phyloP scores from a whole-genome alignment of 345 rosid species.

The Fremontodendron californicum region DNA sequence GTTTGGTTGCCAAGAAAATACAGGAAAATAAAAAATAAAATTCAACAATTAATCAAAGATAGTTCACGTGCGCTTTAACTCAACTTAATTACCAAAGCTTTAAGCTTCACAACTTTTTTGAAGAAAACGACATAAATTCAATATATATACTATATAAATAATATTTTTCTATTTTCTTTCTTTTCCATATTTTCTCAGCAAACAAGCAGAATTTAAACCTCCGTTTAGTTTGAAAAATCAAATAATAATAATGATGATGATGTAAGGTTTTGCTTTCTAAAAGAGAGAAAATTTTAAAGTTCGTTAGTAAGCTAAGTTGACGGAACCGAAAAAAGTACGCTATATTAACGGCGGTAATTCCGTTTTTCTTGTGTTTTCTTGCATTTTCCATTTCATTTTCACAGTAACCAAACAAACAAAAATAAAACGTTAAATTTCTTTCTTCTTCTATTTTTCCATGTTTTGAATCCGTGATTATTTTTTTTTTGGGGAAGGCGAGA shows the following conservation, averaged over 20 bases:
- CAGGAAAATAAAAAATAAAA: neutral
- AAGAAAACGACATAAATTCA: neutral
- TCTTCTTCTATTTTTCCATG: neutral
- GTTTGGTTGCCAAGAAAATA: slow-evolving; percentile 22
- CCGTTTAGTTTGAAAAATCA: neutral
- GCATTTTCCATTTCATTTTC: neutral
- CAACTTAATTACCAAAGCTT: neutral
- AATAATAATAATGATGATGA: neutral
- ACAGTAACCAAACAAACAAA: slow-evolving; percentile 1
- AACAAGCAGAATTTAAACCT: slow-evolving; percentile 11
- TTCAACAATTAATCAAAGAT: too few species aligned
- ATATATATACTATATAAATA: neutral
- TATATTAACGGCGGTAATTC: neutral
- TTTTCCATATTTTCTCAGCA: slow-evolving; percentile 5
- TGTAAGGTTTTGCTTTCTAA: neutral
- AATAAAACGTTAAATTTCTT: neutral
- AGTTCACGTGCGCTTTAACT: neutral
- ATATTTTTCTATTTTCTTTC: neutral
- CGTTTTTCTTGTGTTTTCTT: neutral
- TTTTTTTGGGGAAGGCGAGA: neutral
- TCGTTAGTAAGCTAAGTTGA: neutral
- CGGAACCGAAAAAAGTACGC: neutral
- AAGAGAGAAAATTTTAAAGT: neutral
- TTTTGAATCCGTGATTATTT: neutral
- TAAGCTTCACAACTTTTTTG: neutral